Percentiles rank a stretch among this genome's conserved stretches.
Evolutionary conservation across 495 filamentous ascomycete species (phyloP).

Genomic region (Penicillium egyptiacum): DNA sequence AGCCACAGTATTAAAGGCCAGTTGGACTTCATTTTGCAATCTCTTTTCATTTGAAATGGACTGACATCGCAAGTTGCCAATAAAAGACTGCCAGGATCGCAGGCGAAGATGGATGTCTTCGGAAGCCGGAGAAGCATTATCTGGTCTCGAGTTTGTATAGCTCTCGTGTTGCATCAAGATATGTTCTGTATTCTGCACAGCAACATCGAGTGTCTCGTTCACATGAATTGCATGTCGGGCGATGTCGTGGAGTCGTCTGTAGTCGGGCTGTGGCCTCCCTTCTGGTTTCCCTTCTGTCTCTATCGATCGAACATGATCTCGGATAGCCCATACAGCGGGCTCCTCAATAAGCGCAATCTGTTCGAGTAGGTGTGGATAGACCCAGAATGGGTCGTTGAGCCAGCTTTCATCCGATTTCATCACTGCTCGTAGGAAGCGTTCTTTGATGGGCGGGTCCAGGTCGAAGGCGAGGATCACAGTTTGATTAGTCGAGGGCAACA

Average conservation of each 20-base stretch:
- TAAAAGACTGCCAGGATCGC: conserved; percentile 34
- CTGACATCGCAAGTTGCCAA: conserved; percentile 37
- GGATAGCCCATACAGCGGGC: conserved; percentile 22
- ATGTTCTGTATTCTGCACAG: conserved; percentile 28
- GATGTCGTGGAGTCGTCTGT: conserved; percentile 42
- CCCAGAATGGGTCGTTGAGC: conserved; percentile 19
- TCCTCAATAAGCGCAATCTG: conserved; percentile 19
- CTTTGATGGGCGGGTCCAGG: conserved; percentile 7
- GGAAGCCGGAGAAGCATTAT: background rate
- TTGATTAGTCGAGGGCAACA: conserved; percentile 21
- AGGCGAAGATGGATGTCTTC: conserved; percentile 28
- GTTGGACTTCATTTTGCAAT: conserved; percentile 41
- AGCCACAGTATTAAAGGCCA: conserved; percentile 34
- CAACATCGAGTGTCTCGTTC: conserved; percentile 41
- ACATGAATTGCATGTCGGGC: conserved; percentile 46
- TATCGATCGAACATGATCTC: conserved; percentile 19
- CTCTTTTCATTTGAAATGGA: conserved; percentile 37
- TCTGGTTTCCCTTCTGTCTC: conserved; percentile 14
- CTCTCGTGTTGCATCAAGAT: conserved; percentile 32
- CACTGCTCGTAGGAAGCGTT: conserved; percentile 1
- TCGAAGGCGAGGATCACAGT: conserved; percentile 34
- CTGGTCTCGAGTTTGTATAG: background rate
- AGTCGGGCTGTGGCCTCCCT: conserved; percentile 28
- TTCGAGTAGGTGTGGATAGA: conserved; percentile 17
- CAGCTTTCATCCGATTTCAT: conserved; percentile 4